Percentiles rank a stretch among this genome's conserved stretches.
phyloP scores from a whole-genome alignment of 2,329 filamentous ascomycete genomes.

The Macrophomina tecta region DNA sequence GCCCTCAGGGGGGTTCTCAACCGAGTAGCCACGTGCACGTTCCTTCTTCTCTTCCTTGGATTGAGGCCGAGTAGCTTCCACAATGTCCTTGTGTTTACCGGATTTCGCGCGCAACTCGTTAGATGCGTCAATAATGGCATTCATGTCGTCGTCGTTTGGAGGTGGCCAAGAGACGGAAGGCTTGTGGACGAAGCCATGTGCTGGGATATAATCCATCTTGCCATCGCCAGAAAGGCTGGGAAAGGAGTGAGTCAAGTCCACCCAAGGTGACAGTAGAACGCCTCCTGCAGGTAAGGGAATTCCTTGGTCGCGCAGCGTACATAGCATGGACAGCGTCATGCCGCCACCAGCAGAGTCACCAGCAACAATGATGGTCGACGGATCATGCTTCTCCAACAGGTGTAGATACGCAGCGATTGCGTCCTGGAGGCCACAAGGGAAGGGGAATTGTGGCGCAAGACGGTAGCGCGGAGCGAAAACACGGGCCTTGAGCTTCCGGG shows the following conservation, averaged over 20 bases:
- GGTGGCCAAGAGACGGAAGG: slow-evolving; percentile 93
- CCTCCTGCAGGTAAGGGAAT: slow-evolving; percentile 87
- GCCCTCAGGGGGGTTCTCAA: slow-evolving; percentile 29
- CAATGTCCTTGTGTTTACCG: slow-evolving; percentile 20
- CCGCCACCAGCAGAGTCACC: slow-evolving; percentile 94
- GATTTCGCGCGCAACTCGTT: slow-evolving; percentile 24
- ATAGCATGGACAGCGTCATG: slow-evolving; percentile 81
- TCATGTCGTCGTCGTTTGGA: slow-evolving; percentile 76
- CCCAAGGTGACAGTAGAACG: slow-evolving; percentile 93
- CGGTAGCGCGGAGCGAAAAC: slow-evolving; percentile 87
- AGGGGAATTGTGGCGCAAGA: slow-evolving; percentile 90
- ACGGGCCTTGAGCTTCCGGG: slow-evolving; percentile 87
- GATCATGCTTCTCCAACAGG: slow-evolving; percentile 75
- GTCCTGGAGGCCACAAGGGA: slow-evolving; percentile 90
- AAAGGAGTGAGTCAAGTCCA: slow-evolving; percentile 93
- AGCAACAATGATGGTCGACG: slow-evolving; percentile 82
- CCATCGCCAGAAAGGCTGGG: slow-evolving; percentile 80
- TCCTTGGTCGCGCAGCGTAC: slow-evolving; percentile 80
- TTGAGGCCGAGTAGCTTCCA: slow-evolving; percentile 23
- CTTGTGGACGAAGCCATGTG: slow-evolving; percentile 86
- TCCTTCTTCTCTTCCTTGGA: slow-evolving; percentile 39
- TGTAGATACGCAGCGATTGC: slow-evolving; percentile 88
- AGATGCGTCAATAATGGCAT: slow-evolving; percentile 52
- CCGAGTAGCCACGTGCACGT: slow-evolving; percentile 43
- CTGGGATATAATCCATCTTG: slow-evolving; percentile 84